Percentiles rank a stretch among this genome's conserved stretches.
These are phyloP conservation scores for Diaporthe citrichinensis DNA, from an alignment of 2,329 filamentous ascomycete species.

Conservation along the genomic window DNA sequence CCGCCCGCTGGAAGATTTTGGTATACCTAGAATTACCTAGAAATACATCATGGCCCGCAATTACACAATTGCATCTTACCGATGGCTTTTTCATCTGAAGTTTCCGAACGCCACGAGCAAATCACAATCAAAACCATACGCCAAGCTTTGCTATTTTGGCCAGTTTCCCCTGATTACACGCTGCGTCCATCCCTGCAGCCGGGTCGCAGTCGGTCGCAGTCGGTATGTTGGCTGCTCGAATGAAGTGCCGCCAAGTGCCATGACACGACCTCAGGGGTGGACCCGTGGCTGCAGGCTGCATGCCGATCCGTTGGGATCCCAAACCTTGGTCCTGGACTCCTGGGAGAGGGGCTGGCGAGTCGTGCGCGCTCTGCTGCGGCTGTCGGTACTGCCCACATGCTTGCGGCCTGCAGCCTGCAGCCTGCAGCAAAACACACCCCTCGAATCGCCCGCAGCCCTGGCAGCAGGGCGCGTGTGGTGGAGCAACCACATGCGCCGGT, in stretches of 20 bases:
- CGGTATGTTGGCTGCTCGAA: background rate
- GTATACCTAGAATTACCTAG: background rate
- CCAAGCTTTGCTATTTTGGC: constrained; percentile 31
- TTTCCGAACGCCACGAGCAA: constrained; percentile 12
- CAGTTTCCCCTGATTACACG: constrained; percentile 16
- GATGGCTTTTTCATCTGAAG: constrained; percentile 7
- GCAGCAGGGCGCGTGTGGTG: constrained; percentile 18
- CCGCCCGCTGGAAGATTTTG: background rate
- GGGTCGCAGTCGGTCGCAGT: background rate
- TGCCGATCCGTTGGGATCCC: constrained; percentile 31
- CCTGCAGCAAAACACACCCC: background rate
- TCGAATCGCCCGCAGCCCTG: constrained; percentile 16
- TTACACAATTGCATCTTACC: background rate
- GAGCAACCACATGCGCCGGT: constrained; percentile 11
- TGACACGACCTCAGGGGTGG: constrained; percentile 31
- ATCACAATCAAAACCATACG: constrained; percentile 29
- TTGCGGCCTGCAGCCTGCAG: background rate
- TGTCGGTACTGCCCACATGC: constrained; percentile 23
- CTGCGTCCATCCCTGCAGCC: constrained; percentile 14
- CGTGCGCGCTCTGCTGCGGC: background rate
- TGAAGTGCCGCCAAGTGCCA: constrained; percentile 33
- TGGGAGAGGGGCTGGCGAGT: background rate
- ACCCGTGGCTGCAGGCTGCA: constrained; percentile 7
- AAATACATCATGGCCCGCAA: constrained; percentile 28
- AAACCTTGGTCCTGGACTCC: background rate